Conservation (phyloP, 1,284 basidiomycete species). For the Marasmius fiardii region DNA sequence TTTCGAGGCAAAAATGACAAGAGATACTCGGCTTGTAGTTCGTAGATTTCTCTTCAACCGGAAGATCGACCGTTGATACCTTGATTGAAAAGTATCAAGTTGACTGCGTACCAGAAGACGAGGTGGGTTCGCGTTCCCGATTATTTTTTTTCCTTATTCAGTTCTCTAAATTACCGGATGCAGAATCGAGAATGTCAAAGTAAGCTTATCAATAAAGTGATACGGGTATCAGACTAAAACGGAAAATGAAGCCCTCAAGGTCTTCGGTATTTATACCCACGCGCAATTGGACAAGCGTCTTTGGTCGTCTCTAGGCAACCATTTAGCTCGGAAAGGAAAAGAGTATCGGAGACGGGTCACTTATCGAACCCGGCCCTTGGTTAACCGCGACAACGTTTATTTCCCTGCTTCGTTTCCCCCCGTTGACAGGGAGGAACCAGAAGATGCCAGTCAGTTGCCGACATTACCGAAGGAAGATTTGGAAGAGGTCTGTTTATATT, state of each 20-base stretch:
- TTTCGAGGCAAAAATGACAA: slow-evolving; percentile 67
- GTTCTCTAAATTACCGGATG: too few relatives aligned
- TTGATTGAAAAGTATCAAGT: slow-evolving; percentile 52
- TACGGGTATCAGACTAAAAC: background rate
- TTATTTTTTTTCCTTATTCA: too few relatives aligned
- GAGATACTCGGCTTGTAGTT: slow-evolving; percentile 58
- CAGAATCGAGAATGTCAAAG: slow-evolving; percentile 53
- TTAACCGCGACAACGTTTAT: slow-evolving; percentile 1
- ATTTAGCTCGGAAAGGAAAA: slow-evolving; percentile 49
- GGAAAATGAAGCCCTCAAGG: slow-evolving; percentile 40
- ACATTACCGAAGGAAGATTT: background rate
- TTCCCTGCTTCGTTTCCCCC: background rate
- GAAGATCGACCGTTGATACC: background rate
- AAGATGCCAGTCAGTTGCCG: background rate
- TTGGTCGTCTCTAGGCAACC: slow-evolving; percentile 55
- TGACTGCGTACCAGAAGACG: slow-evolving; percentile 51
- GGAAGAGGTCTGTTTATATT: background rate
- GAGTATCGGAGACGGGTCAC: slow-evolving; percentile 48
- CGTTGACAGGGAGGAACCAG: background rate
- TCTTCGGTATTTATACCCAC: slow-evolving; percentile 65
- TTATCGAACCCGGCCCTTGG: background rate
- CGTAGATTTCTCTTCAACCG: slow-evolving; percentile 16
- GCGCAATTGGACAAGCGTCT: slow-evolving; percentile 50
- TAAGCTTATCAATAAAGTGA: slow-evolving; percentile 17
- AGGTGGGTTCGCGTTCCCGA: slow-evolving; percentile 29